These are phyloP conservation scores for Parasitella parasitica DNA, from an alignment of 371 early-diverging fungal genomes.

Conservation along the genomic window DNA sequence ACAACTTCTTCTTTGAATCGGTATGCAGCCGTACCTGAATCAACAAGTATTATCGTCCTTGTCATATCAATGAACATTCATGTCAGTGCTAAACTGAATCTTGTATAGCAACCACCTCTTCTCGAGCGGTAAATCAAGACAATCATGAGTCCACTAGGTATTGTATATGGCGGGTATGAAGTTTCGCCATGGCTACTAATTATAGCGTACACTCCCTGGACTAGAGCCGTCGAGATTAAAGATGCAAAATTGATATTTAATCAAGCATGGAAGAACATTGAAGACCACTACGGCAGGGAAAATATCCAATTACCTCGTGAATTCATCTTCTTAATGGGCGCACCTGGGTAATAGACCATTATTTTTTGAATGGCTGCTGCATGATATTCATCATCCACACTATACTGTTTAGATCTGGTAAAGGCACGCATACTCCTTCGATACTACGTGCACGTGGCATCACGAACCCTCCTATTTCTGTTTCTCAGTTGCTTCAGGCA, in stretches of 20 bases:
- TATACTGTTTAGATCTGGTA: conserved; percentile 49
- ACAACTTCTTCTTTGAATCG: conserved; percentile 8
- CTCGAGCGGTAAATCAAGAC: conserved; percentile 7
- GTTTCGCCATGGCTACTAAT: neutral
- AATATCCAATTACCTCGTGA: conserved; percentile 66
- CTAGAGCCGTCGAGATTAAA: conserved; percentile 56
- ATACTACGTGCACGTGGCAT: conserved; percentile 64
- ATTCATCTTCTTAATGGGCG: conserved; percentile 73
- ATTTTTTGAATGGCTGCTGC: neutral
- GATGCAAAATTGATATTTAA: conserved; percentile 70
- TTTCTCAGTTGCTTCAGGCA: conserved; percentile 60
- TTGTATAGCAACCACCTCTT: conserved; percentile 8
- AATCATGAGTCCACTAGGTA: conserved; percentile 21
- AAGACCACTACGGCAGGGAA: conserved; percentile 59
- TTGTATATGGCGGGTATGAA: neutral
- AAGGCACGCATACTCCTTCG: conserved; percentile 70
- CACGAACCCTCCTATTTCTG: conserved; percentile 66
- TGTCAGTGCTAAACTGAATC: neutral
- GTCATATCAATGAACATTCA: neutral
- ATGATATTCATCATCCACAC: neutral
- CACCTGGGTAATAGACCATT: conserved; percentile 53
- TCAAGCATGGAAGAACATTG: conserved; percentile 69
- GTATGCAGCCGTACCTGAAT: conserved; percentile 19
- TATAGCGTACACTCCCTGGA: neutral
- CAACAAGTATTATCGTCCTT: conserved; percentile 11